A percentile compares a stretch with the other conserved stretches of the same genome.
Evolutionary conservation across 805 yeast species (phyloP).

Genomic region (Danielia oregonensis): DNA sequence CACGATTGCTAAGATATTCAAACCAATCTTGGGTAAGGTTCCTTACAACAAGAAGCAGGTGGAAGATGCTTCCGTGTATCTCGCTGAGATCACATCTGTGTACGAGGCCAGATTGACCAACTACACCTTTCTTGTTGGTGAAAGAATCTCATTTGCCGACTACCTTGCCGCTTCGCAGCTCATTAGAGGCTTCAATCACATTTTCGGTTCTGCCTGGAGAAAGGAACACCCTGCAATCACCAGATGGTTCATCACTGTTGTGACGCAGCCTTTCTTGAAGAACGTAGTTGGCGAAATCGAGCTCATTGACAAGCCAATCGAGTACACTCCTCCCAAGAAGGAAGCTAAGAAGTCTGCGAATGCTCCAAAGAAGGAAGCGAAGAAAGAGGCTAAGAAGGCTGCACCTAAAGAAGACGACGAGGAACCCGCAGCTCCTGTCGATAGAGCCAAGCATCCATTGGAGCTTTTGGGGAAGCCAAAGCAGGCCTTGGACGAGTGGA

Average conservation of each 20-base stretch:
- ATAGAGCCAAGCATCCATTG: conserved; percentile 89
- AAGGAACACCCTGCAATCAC: conserved; percentile 54
- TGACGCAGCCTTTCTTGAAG: conserved; percentile 42
- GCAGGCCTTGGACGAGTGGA: conserved; percentile 85
- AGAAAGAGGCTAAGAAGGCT: too few species aligned
- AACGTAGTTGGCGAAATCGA: conserved; percentile 48
- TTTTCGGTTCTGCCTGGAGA: conserved; percentile 67
- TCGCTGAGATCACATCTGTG: conserved; percentile 35
- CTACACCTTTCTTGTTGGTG: conserved; percentile 69
- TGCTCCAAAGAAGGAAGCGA: conserved; percentile 28
- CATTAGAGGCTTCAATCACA: conserved; percentile 51
- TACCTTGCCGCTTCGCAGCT: conserved; percentile 47
- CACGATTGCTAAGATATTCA: conserved; percentile 45
- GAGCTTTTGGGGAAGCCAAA: conserved; percentile 73
- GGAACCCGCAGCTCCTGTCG: conserved; percentile 43
- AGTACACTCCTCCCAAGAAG: conserved; percentile 62
- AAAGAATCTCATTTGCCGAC: conserved; percentile 62
- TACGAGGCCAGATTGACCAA: conserved; percentile 57
- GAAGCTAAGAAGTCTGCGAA: conserved; percentile 55
- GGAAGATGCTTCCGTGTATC: conserved; percentile 40
- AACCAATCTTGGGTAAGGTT: conserved; percentile 56
- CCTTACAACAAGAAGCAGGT: conserved; percentile 78
- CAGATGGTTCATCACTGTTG: conserved; percentile 70
- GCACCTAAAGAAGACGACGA: conserved; percentile 28
- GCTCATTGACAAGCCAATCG: conserved; percentile 63